phyloP scores from a whole-genome alignment of 1,284 basidiomycete genomes.

The Rhizoctonia solani region DNA sequence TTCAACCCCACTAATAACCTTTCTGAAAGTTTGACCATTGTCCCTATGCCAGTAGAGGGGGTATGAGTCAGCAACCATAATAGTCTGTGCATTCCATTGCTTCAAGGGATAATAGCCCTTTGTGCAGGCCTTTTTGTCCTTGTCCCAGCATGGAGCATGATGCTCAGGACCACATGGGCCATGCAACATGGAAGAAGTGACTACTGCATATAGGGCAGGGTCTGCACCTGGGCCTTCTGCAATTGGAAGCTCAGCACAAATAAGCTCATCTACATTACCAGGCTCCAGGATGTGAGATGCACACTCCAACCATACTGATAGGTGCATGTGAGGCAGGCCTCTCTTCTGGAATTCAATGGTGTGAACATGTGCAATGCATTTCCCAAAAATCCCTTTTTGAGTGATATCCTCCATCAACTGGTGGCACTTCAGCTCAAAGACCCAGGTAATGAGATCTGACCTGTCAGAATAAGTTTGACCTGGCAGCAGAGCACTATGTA shows the following conservation, averaged over 20 bases:
- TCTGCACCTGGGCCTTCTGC: constrained; percentile 44
- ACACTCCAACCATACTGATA: constrained; percentile 49
- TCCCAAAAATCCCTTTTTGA: constrained; percentile 46
- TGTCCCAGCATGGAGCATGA: constrained; percentile 50
- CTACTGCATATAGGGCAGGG: constrained; percentile 48
- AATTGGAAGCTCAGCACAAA: constrained; percentile 53
- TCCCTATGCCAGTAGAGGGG: constrained; percentile 41
- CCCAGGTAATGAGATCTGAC: constrained; percentile 53
- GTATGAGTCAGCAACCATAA: constrained; percentile 48
- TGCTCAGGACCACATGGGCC: constrained; percentile 50
- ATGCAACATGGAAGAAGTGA: constrained; percentile 52
- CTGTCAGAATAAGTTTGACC: constrained; percentile 50
- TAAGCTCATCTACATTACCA: constrained; percentile 48
- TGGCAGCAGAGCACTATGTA: constrained; percentile 47
- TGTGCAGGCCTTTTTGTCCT: constrained; percentile 49
- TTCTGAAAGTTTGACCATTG: background rate
- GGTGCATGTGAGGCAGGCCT: constrained; percentile 55
- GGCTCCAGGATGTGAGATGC: constrained; percentile 44
- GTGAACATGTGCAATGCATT: constrained; percentile 47
- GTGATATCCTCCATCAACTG: constrained; percentile 48
- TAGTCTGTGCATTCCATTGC: constrained; percentile 45
- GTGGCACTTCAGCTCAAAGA: constrained; percentile 53
- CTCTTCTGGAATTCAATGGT: constrained; percentile 58
- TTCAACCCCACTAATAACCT: background rate
- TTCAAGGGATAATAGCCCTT: constrained; percentile 50